Percentiles rank a stretch among this genome's conserved stretches.
phyloP scores from a whole-genome alignment of 768 basidiomycete genomes.

The Rhodotorula toruloides region DNA sequence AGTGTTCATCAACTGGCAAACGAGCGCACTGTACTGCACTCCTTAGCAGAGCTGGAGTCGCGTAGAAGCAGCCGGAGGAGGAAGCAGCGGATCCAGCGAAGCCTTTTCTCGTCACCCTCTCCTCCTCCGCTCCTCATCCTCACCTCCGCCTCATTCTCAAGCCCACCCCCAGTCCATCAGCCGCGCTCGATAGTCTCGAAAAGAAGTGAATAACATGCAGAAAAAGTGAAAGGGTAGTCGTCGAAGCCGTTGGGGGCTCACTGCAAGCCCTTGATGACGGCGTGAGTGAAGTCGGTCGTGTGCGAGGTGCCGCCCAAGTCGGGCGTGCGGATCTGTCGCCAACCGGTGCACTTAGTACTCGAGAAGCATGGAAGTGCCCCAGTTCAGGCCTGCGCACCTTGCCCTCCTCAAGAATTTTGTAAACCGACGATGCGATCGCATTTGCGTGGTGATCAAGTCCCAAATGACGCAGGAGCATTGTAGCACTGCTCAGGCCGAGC shows the following conservation, averaged over 20 bases:
- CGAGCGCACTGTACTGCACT: too few relatives aligned
- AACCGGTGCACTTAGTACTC: background rate
- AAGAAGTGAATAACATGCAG: background rate
- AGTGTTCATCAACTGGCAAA: too few relatives aligned
- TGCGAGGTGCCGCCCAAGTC: conserved; percentile 86
- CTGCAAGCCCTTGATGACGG: conserved; percentile 58
- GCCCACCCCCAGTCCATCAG: too few relatives aligned
- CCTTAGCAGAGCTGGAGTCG: too few relatives aligned
- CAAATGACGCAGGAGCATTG: conserved; percentile 43
- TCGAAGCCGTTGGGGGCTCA: too few relatives aligned
- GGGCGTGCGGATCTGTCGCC: conserved; percentile 56
- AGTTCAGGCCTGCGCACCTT: conserved; percentile 54
- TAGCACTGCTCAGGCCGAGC: too few relatives aligned
- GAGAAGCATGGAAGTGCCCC: background rate
- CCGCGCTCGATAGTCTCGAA: too few relatives aligned
- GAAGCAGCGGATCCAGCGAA: too few relatives aligned
- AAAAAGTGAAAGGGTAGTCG: background rate
- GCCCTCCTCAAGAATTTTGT: conserved; percentile 81
- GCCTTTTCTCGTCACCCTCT: too few relatives aligned
- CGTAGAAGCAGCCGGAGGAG: too few relatives aligned
- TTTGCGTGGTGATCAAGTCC: conserved; percentile 84
- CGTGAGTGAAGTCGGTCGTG: conserved; percentile 91
- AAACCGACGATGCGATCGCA: conserved; percentile 82
- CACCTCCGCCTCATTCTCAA: too few relatives aligned
- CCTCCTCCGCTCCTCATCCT: too few relatives aligned